Conservation (phyloP, 1,284 basidiomycete species). For the Peniophora sp. region DNA sequence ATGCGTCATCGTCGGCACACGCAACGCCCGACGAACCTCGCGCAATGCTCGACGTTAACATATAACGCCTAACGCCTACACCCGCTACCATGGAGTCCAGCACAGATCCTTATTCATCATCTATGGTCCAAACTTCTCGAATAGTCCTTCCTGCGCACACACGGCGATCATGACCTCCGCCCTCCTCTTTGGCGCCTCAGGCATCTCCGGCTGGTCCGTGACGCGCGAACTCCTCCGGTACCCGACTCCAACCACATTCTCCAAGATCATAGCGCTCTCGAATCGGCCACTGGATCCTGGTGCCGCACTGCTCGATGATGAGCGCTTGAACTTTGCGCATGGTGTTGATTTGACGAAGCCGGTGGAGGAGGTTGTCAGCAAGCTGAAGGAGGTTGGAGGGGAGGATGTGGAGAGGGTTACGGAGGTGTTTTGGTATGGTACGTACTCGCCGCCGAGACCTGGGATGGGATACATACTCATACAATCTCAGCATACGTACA, state of each 20-base stretch:
- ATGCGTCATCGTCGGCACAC: too few species aligned
- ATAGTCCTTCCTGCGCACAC: too few species aligned
- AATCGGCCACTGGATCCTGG: constrained; percentile 2
- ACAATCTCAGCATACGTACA: neutral
- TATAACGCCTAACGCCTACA: too few species aligned
- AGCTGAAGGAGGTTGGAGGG: neutral
- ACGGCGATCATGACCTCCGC: neutral
- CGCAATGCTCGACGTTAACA: too few species aligned
- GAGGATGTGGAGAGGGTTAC: neutral
- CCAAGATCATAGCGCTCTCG: neutral
- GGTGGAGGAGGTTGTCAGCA: neutral
- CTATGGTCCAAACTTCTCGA: too few species aligned
- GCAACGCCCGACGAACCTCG: too few species aligned
- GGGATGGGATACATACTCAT: neutral
- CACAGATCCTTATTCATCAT: too few species aligned
- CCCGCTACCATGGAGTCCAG: too few species aligned
- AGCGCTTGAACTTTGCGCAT: neutral
- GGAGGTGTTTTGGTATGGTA: constrained; percentile 4
- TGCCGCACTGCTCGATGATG: neutral
- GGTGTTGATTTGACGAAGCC: constrained; percentile 3
- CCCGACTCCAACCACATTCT: constrained; percentile 3
- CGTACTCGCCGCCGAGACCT: neutral
- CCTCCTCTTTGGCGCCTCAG: constrained; percentile 4
- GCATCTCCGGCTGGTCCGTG: constrained; percentile 2
- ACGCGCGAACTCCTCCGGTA: constrained; percentile 1